Conservation (phyloP, 768 basidiomycete species). For the Xerocomellus chrysenteron region DNA sequence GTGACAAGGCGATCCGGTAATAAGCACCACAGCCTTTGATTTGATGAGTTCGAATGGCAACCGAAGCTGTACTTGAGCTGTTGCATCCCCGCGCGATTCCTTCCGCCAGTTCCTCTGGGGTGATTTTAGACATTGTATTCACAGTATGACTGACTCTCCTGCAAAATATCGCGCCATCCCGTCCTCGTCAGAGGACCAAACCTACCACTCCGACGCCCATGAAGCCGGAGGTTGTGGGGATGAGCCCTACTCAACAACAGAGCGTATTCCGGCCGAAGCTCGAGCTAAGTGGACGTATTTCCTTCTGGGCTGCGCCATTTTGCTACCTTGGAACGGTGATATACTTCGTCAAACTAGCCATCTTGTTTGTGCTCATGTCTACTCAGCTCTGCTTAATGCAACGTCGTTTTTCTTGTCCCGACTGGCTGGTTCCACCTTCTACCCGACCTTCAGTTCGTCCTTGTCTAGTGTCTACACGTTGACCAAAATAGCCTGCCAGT, state of each 20-base stretch:
- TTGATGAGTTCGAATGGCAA: no score
- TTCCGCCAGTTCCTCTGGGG: no score
- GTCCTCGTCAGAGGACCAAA: background rate
- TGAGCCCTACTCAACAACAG: background rate
- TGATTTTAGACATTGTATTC: no score
- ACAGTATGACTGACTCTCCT: background rate
- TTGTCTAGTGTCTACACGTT: background rate
- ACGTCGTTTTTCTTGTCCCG: background rate
- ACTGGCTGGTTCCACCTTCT: background rate
- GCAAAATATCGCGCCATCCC: background rate
- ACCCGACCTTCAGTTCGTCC: background rate
- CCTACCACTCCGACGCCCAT: background rate
- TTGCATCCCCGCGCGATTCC: no score
- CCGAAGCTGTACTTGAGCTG: no score
- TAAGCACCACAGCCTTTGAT: no score
- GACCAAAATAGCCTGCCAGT: background rate
- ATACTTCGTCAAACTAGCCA: background rate
- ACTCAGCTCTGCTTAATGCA: background rate
- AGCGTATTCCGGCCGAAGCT: background rate
- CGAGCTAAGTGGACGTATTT: background rate
- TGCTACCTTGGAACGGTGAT: background rate
- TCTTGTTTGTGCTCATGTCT: background rate
- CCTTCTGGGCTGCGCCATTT: background rate
- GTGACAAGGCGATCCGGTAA: no score
- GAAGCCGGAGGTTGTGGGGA: background rate